Base-by-base conservation (phyloP, 768 basidiomycete genomes). In the Termitomyces sp. region DNA sequence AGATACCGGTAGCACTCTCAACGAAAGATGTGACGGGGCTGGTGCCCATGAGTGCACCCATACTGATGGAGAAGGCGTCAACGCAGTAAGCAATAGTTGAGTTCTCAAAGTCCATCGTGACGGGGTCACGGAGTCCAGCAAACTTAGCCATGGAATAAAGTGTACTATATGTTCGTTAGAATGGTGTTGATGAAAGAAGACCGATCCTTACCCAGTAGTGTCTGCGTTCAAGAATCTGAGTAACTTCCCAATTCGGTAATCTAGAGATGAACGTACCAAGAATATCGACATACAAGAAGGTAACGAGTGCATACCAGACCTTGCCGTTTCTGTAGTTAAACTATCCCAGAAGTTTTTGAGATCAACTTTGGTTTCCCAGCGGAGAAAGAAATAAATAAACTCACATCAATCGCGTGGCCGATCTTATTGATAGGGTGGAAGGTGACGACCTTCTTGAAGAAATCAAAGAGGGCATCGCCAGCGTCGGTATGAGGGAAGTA, bases 101-200 rank as follows among this genome's bases (percentile, higher is more conserved):
- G 62, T 85, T 83, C 73, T 95, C 92, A 64, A 95, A 95, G 69
- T 95, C 92, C 57, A 92, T 77, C 28, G 91, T 93, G 14, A 90
- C 82, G 1, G 87, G 87, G 67, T 93, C 87, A 50, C 90, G 89
- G 2, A 95, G 80, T n/a, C 89, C 90, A 6, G 92, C 91, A 62
- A 93, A 93, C 70, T 89, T 92, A 55, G 91, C 89, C 92, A 95
- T 93, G 41, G 92, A 88, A 69, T 93, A 93, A 4, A 95, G 76
- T 9, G 92, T 93, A 67, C 92, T 88, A 56, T 77, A 40, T 14
- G 49, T 16, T 35, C 2, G 43, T 57, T 14, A 50, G 20, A 16
- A 20, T 32, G 18, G 20, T 3, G 5, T 41, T 35, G 6, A 48
- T 20, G 30, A 18, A 3, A 14, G 16, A 26, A 10, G 23, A 35